Percentiles rank a stretch among this genome's conserved stretches.
These are phyloP conservation scores for Fragilaria crotonensis DNA, from an alignment of 108 stramenopile species.

Conservation along the genomic window DNA sequence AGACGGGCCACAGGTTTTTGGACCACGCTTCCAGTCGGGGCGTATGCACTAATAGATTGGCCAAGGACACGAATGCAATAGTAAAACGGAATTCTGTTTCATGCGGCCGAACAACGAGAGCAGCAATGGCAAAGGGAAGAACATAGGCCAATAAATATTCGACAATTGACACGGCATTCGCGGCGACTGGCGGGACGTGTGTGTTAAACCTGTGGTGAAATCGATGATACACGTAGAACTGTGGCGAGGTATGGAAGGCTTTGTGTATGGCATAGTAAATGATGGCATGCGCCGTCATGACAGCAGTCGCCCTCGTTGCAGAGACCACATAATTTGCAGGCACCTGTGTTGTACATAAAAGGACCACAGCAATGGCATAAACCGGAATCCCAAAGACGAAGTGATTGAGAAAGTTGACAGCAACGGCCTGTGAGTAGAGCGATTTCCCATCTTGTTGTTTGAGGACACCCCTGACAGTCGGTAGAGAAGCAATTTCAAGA, in stretches of 20 bases:
- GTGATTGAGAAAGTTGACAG: slow-evolving; percentile 20
- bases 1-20: slow-evolving; percentile 6
- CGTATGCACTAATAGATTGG: slow-evolving; percentile 32
- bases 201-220: slow-evolving; percentile 25
- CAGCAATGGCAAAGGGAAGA: slow-evolving; percentile 20
- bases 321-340: background rate
- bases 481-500: slow-evolving; percentile 5
- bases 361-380: slow-evolving; percentile 13
- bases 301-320: background rate
- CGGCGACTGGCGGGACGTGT: slow-evolving; percentile 17
- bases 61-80: slow-evolving; percentile 5
- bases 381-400: slow-evolving; percentile 17
- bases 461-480: slow-evolving; percentile 17
- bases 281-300: slow-evolving; percentile 14
- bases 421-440: slow-evolving; percentile 15
- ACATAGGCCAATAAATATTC: slow-evolving; percentile 31
- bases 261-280: slow-evolving; percentile 17
- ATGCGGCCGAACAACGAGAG: background rate
- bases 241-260: slow-evolving; percentile 19
- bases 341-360: background rate
- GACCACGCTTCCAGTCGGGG: slow-evolving; percentile 18
- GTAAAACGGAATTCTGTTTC: background rate
- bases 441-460: slow-evolving; percentile 19
- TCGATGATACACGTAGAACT: slow-evolving; percentile 11
- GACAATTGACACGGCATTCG: slow-evolving; percentile 24